Conservation (phyloP, 495 filamentous ascomycete species). For the Tuber melanosporum region DNA sequence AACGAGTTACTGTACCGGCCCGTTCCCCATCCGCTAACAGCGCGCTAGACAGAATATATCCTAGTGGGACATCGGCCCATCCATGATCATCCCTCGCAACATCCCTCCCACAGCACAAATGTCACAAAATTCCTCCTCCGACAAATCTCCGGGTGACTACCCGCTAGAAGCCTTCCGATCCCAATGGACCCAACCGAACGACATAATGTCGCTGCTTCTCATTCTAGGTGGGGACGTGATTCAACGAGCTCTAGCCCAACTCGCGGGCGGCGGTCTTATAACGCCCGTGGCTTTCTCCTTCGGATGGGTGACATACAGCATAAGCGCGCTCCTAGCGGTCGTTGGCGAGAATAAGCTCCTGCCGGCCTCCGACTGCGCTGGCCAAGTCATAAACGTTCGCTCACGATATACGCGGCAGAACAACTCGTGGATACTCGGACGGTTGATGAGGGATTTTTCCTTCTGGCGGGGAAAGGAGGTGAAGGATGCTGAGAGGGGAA, state of each 20-base stretch:
- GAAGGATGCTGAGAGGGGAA: neutral
- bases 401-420: conserved; percentile 47
- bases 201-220: conserved; percentile 48
- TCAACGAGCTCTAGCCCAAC: conserved; percentile 47
- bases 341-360: conserved; percentile 49
- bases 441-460: conserved; percentile 50
- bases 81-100: neutral
- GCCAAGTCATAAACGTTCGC: conserved; percentile 47
- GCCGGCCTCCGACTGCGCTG: conserved; percentile 43
- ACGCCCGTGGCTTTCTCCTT: conserved; percentile 54
- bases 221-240: conserved; percentile 52
- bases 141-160: neutral
- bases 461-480: conserved; percentile 2
- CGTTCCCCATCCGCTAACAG: neutral
- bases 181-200: conserved; percentile 43
- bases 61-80: neutral
- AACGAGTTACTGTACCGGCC: neutral
- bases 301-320: conserved; percentile 38
- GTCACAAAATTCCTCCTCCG: neutral
- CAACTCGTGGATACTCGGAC: conserved; percentile 49
- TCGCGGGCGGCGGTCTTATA: conserved; percentile 40
- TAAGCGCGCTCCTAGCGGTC: conserved; percentile 36
- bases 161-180: neutral
- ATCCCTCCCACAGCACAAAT: neutral
- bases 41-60: neutral